Evolutionary conservation across 2,329 filamentous ascomycete species (phyloP).

Genomic region (Ceratocystis ficicola): DNA sequence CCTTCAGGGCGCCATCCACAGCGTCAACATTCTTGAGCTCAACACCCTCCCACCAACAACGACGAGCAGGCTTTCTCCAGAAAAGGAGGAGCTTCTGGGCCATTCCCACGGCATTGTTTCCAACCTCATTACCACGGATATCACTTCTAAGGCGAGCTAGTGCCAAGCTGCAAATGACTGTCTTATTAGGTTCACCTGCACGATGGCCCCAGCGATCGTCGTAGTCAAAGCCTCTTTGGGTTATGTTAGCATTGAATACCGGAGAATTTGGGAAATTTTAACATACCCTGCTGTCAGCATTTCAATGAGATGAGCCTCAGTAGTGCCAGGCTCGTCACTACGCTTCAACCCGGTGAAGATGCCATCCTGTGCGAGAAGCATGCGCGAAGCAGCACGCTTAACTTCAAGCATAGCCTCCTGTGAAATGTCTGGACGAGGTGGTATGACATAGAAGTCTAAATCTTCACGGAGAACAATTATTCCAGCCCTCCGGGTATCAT

Average conservation of each 20-base stretch:
- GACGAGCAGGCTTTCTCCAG: slow-evolving; percentile 89
- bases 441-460: slow-evolving; percentile 94
- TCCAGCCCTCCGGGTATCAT: slow-evolving; percentile 80
- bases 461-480: slow-evolving; percentile 96
- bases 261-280: background rate
- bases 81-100: slow-evolving; percentile 95
- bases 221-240: slow-evolving; percentile 77
- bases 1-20: slow-evolving; percentile 82
- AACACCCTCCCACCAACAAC: slow-evolving; percentile 99
- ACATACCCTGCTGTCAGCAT: slow-evolving; percentile 96
- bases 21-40: slow-evolving; percentile 83
- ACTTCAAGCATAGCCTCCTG: slow-evolving; percentile 90
- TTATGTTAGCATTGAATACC: slow-evolving; percentile 20
- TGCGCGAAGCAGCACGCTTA: slow-evolving; percentile 79
- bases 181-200: slow-evolving; percentile 95
- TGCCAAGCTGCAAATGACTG: slow-evolving; percentile 92
- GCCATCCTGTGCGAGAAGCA: slow-evolving; percentile 77
- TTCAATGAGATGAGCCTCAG: slow-evolving; percentile 95
- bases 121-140: slow-evolving; percentile 64
- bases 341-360: slow-evolving; percentile 93
- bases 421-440: slow-evolving; percentile 69
- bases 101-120: slow-evolving; percentile 82
- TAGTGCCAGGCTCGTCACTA: slow-evolving; percentile 91
- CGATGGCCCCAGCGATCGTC: slow-evolving; percentile 93
- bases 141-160: slow-evolving; percentile 87